These are phyloP conservation scores for Thuidium tamariscinum DNA, from an alignment of 225 moss, liverwort and hornwort genomes.

Conservation along the genomic window DNA sequence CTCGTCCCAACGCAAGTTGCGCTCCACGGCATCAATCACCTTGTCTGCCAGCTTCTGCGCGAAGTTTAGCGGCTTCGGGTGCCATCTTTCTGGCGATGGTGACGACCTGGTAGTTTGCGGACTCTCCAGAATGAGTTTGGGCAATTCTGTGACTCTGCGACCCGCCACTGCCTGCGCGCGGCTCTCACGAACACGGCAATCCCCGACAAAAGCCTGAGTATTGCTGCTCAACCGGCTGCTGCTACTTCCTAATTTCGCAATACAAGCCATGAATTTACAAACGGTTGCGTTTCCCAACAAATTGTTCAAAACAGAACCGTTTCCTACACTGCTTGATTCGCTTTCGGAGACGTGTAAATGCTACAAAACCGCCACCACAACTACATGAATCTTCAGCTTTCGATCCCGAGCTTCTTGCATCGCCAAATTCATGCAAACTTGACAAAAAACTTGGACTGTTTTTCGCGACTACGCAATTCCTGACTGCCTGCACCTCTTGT, in stretches of 20 bases:
- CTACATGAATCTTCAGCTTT: background rate
- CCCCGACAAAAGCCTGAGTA: background rate
- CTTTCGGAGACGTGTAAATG: background rate
- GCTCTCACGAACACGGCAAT: background rate
- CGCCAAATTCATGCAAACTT: background rate
- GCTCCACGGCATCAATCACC: conserved; percentile 46
- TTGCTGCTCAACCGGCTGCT: background rate
- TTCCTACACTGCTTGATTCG: background rate
- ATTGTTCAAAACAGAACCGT: background rate
- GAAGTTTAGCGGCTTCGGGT: conserved; percentile 18
- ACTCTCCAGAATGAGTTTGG: conserved; percentile 5
- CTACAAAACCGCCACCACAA: background rate
- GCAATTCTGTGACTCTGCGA: background rate
- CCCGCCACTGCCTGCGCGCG: conserved; percentile 12
- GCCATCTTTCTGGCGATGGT: background rate
- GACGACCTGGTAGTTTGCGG: background rate
- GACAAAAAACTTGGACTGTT: background rate
- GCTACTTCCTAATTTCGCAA: conserved; percentile 9
- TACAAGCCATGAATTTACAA: conserved; percentile 15
- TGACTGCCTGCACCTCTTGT: conserved; percentile 10
- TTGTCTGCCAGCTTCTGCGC: conserved; percentile 55
- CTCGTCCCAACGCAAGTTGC: conserved; percentile 21
- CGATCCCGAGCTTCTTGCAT: background rate
- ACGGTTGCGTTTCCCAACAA: background rate
- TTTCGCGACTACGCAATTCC: conserved; percentile 8